phyloP scores from a whole-genome alignment of 495 filamentous ascomycete genomes.

The Sordaria brevicollis region DNA sequence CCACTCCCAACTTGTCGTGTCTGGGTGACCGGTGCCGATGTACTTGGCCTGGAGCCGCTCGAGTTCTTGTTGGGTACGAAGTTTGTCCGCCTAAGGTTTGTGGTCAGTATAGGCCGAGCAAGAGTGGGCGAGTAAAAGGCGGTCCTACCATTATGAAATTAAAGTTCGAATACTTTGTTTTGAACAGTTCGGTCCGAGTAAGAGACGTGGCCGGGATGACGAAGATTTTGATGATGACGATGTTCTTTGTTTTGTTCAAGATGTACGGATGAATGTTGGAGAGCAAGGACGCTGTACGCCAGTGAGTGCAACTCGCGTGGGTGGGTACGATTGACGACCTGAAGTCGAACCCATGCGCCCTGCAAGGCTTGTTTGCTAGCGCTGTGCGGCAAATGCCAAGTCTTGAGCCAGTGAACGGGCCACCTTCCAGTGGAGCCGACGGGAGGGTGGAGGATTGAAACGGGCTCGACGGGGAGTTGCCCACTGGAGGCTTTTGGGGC shows the following conservation, averaged over 20 bases:
- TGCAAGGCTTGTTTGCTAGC: background rate
- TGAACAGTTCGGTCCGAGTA: background rate
- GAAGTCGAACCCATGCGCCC: background rate
- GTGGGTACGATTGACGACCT: background rate
- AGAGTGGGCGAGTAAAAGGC: background rate
- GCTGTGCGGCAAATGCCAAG: background rate
- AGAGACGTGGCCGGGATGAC: background rate
- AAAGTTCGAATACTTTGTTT: background rate
- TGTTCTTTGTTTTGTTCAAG: too few relatives aligned
- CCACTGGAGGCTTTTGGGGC: background rate
- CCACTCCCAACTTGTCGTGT: slow-evolving; percentile 97
- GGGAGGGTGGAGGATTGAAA: background rate
- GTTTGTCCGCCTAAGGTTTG: slow-evolving; percentile 71
- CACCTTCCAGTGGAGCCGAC: background rate
- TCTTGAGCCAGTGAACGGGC: background rate
- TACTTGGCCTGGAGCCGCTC: slow-evolving; percentile 90
- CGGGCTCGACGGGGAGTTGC: background rate
- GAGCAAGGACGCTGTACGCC: background rate
- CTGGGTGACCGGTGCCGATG: slow-evolving; percentile 94
- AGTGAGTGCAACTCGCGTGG: background rate
- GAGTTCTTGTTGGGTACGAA: slow-evolving; percentile 93
- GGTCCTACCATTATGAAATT: background rate
- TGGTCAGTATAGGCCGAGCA: background rate
- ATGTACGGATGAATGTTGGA: background rate
- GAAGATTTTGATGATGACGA: background rate